Evolutionary conservation across 129 eudicot species (phyloP).

Genomic region (Tanacetum coccineum): DNA sequence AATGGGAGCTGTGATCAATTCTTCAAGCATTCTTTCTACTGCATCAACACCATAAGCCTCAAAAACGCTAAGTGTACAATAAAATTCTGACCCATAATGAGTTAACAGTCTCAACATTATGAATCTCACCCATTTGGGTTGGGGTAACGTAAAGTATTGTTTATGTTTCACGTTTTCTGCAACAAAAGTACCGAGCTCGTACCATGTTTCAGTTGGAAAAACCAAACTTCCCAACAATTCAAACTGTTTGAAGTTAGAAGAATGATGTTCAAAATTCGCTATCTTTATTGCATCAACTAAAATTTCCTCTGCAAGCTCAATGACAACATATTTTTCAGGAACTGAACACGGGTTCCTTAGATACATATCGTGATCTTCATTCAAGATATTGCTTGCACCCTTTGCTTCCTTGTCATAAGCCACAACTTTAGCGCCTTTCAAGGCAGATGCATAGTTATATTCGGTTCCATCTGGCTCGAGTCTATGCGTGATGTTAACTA

Average conservation of each 20-base stretch:
- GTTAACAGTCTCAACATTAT: conserved; percentile 63
- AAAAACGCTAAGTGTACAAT: conserved; percentile 74
- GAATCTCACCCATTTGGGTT: conserved; percentile 85
- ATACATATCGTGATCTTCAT: conserved; percentile 84
- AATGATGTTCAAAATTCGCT: conserved; percentile 86
- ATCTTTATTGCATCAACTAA: conserved; percentile 73
- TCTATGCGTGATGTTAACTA: conserved; percentile 76
- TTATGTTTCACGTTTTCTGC: conserved; percentile 82
- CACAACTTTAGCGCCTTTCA: conserved; percentile 90
- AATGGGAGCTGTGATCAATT: conserved; percentile 49
- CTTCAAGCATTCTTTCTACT: conserved; percentile 91
- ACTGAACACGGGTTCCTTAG: conserved; percentile 91
- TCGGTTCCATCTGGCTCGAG: conserved; percentile 92
- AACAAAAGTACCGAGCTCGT: conserved; percentile 55
- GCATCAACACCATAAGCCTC: conserved; percentile 93
- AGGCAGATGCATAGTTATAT: conserved; percentile 80
- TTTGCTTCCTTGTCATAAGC: conserved; percentile 86
- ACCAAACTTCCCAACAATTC: conserved; percentile 77
- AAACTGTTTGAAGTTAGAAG: conserved; percentile 79
- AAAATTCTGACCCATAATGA: conserved; percentile 93
- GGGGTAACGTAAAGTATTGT: conserved; percentile 73
- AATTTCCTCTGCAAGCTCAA: conserved; percentile 88
- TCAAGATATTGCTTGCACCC: conserved; percentile 76
- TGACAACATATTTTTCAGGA: conserved; percentile 64
- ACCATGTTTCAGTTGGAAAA: conserved; percentile 83